phyloP scores from a whole-genome alignment of 768 basidiomycete genomes.

The Hygrocybe coccinea region DNA sequence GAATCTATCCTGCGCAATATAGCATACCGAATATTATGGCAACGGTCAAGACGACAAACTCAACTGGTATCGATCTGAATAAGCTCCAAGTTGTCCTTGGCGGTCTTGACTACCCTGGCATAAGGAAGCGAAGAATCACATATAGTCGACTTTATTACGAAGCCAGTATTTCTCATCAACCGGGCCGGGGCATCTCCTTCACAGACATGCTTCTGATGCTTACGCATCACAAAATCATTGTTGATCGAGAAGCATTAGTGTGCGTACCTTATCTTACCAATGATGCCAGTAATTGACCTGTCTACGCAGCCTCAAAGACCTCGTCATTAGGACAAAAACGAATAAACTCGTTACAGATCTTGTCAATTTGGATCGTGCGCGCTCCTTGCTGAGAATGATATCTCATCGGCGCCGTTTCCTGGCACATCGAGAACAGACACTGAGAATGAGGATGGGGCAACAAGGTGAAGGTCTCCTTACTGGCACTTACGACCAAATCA shows the following conservation, averaged over 20 bases:
- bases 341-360: constrained; percentile 78
- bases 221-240: constrained; percentile 87
- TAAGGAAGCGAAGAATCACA: constrained; percentile 61
- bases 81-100: constrained; percentile 56
- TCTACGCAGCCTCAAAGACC: constrained; percentile 65
- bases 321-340: constrained; percentile 68
- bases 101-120: constrained; percentile 57
- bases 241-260: constrained; percentile 85
- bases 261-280: constrained; percentile 37
- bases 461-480: constrained; percentile 30
- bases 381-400: constrained; percentile 73
- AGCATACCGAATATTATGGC: constrained; percentile 57
- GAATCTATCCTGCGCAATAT: constrained; percentile 72
- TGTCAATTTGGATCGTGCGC: constrained; percentile 80
- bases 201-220: constrained; percentile 82
- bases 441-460: constrained; percentile 34
- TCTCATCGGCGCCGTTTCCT: constrained; percentile 67
- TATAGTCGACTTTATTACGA: constrained; percentile 84
- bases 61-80: constrained; percentile 54
- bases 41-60: constrained; percentile 38
- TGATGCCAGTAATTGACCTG: constrained; percentile 10
- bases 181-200: constrained; percentile 82
- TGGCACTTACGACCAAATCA: background rate
- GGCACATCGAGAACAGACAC: constrained; percentile 41
- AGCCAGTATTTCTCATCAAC: constrained; percentile 67